Conservation (phyloP, 768 basidiomycete species). For the Nidula microcarpa region DNA sequence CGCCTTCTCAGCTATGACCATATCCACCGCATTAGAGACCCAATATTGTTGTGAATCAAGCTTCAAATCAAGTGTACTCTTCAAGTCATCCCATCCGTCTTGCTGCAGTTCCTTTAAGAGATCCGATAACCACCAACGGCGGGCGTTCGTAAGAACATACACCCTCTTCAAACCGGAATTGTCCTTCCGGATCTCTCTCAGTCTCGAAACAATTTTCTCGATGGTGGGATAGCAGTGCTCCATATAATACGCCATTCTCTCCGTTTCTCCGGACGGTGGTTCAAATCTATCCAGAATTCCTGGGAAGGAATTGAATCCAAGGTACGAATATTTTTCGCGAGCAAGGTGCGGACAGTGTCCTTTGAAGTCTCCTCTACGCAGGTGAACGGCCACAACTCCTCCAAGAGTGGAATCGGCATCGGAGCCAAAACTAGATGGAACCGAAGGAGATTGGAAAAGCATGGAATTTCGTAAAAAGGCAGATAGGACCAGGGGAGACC, state of each 20-base stretch:
- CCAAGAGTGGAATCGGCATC: slow-evolving; percentile 18
- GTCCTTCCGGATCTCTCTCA: neutral
- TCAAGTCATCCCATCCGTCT: neutral
- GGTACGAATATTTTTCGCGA: neutral
- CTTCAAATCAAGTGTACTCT: neutral
- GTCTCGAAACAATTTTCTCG: neutral
- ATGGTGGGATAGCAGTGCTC: neutral
- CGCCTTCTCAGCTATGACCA: neutral
- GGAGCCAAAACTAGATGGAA: neutral
- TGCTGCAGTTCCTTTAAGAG: neutral
- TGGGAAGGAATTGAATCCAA: neutral
- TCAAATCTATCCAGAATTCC: neutral
- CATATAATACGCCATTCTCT: neutral
- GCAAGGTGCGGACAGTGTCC: neutral
- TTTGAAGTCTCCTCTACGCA: neutral
- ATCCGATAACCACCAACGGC: neutral
- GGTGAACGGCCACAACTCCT: neutral
- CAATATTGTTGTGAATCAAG: neutral
- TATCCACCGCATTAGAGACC: neutral
- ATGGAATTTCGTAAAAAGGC: neutral
- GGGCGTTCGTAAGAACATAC: neutral
- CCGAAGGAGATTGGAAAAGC: neutral
- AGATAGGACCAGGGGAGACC: neutral
- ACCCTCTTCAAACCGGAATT: neutral
- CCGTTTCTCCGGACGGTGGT: neutral